Conservation (phyloP, 2,329 filamentous ascomycete species). For the Venturiaceae sp. region DNA sequence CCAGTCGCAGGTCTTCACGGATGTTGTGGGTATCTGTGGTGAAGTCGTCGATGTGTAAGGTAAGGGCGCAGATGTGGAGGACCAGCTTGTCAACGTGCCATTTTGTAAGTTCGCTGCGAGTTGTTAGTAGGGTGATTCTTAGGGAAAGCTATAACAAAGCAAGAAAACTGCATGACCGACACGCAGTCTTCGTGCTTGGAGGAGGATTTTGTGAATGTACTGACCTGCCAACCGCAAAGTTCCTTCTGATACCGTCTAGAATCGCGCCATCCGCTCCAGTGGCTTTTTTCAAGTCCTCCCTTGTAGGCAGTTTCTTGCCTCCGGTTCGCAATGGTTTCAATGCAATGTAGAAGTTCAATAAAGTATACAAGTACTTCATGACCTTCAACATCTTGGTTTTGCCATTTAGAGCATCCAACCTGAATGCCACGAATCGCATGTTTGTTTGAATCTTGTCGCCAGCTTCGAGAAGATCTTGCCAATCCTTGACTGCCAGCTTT, state of each 20-base stretch:
- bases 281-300: constrained; percentile 48
- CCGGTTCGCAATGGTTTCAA: constrained; percentile 23
- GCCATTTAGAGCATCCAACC: constrained; percentile 49
- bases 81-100: constrained; percentile 63
- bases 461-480: constrained; percentile 57
- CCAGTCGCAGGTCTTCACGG: constrained; percentile 61
- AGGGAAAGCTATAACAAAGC: not conserved
- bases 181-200: too few relatives aligned
- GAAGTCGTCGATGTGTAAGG: constrained; percentile 63
- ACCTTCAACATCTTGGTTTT: constrained; percentile 40
- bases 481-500: constrained; percentile 60
- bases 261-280: constrained; percentile 52
- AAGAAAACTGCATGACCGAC: constrained; percentile 9
- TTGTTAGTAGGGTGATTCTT: constrained; percentile 1
- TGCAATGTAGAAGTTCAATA: constrained; percentile 37
- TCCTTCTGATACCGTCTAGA: constrained; percentile 56
- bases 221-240: constrained; percentile 52
- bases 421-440: constrained; percentile 56
- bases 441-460: constrained; percentile 46
- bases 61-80: constrained; percentile 63
- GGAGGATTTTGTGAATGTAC: constrained; percentile 15
- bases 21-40: constrained; percentile 62
- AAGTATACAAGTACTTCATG: constrained; percentile 36
- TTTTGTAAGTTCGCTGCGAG: constrained; percentile 49
- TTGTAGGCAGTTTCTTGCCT: constrained; percentile 43